These are phyloP conservation scores for Ophiocordyceps polyrhachis-furcata DNA, from an alignment of 2,329 filamentous ascomycete genomes.

Conservation along the genomic window DNA sequence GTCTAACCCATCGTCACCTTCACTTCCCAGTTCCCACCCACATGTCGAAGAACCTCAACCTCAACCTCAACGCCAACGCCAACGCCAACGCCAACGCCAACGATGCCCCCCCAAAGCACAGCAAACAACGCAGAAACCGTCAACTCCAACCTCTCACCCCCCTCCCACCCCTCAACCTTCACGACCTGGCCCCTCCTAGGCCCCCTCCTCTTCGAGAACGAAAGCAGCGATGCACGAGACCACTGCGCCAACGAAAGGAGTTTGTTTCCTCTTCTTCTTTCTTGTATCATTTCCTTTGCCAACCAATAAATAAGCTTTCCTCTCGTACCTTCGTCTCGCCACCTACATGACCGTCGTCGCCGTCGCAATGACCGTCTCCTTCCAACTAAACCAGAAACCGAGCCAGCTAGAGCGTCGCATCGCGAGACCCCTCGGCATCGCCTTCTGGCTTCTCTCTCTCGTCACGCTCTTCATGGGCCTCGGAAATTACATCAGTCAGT, in stretches of 20 bases:
- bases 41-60: background rate
- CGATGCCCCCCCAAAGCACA: constrained; percentile 10
- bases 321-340: constrained; percentile 76
- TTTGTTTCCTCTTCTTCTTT: constrained; percentile 7
- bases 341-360: constrained; percentile 84
- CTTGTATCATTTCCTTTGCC: background rate
- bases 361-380: constrained; percentile 79
- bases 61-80: background rate
- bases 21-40: no score
- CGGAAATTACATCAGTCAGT: constrained; percentile 65
- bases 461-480: constrained; percentile 61
- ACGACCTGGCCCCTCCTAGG: constrained; percentile 43
- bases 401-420: constrained; percentile 53
- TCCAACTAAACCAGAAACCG: constrained; percentile 66
- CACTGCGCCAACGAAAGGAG: constrained; percentile 66
- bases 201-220: constrained; percentile 55
- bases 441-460: constrained; percentile 74
- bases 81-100: no score
- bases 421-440: constrained; percentile 63
- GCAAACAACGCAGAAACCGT: no score
- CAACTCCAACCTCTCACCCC: no score
- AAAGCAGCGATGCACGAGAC: constrained; percentile 55
- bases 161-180: constrained; percentile 23
- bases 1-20: background rate
- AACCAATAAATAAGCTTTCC: no score